Conservation (phyloP, 2,329 filamentous ascomycete genomes). For the Phyllosticta paracitricarpa region DNA sequence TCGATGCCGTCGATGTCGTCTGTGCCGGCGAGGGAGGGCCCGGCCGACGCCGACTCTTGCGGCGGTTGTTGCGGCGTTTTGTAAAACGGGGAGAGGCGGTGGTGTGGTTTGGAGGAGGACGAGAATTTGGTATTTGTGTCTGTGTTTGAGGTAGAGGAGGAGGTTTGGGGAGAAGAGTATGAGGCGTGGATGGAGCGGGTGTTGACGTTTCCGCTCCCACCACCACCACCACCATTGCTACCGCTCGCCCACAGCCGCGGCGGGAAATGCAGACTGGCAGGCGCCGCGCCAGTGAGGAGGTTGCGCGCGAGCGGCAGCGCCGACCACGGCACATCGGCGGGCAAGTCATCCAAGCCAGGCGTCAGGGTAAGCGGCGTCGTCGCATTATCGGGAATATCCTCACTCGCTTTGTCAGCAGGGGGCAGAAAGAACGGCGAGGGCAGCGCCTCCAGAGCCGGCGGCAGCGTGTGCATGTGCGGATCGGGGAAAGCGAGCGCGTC, state of each 20-base stretch:
- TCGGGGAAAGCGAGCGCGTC: not conserved
- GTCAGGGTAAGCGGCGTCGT: conserved; percentile 23
- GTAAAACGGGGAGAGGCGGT: not conserved
- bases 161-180: not conserved
- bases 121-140: not conserved
- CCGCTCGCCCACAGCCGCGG: not conserved
- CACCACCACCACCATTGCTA: not conserved
- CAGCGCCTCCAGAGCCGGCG: conserved; percentile 22
- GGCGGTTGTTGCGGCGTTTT: not conserved
- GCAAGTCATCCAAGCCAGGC: conserved; percentile 32
- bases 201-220: conserved; percentile 5
- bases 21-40: not conserved
- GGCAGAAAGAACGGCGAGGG: conserved; percentile 28
- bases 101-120: not conserved
- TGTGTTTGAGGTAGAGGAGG: not conserved
- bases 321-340: conserved; percentile 32
- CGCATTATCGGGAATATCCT: conserved; percentile 27
- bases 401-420: conserved; percentile 19
- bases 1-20: not conserved
- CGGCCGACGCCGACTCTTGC: not conserved
- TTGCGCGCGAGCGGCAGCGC: conserved; percentile 38
- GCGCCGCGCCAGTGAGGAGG: conserved; percentile 37
- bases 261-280: conserved; percentile 32
- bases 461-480: conserved; percentile 20
- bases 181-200: not conserved